These are phyloP conservation scores for Blastocystis sp. DNA, from an alignment of 352 stramenopile genomes.

Conservation along the genomic window DNA sequence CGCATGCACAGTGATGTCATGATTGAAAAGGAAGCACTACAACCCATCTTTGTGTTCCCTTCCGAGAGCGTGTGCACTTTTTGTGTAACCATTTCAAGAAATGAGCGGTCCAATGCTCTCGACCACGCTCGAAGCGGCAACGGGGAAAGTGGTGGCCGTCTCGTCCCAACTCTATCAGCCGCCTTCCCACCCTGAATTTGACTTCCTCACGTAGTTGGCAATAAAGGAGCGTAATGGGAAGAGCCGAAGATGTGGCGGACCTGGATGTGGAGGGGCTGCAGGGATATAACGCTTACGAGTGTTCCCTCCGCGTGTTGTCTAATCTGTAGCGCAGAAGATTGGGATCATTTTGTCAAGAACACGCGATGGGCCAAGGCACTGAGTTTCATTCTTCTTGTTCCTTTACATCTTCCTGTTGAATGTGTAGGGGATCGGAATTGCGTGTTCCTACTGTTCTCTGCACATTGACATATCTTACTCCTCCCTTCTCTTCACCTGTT, in stretches of 20 bases:
- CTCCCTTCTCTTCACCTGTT: neutral
- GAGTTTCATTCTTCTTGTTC: neutral
- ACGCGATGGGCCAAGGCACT: neutral
- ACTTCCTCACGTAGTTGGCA: neutral
- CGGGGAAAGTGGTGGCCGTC: neutral
- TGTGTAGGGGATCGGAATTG: neutral
- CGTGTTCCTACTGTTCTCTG: no score
- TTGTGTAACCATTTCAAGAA: slow-evolving; percentile 5
- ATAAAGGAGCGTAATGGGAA: neutral
- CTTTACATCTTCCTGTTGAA: neutral
- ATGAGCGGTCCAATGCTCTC: neutral
- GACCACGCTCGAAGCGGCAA: no score
- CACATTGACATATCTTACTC: neutral
- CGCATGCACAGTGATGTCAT: neutral
- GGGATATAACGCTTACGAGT: slow-evolving; percentile 30
- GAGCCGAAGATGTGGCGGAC: neutral
- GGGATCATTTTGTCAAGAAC: neutral
- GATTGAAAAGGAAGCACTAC: neutral
- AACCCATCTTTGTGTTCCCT: no score
- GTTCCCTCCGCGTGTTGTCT: no score
- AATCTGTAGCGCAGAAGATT: neutral
- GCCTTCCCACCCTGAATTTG: neutral
- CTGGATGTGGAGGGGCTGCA: slow-evolving; percentile 10
- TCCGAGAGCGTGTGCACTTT: no score
- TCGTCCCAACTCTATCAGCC: neutral